These are phyloP conservation scores for Talaromyces sp. DNA, from an alignment of 2,329 filamentous ascomycete species.

Conservation along the genomic window DNA sequence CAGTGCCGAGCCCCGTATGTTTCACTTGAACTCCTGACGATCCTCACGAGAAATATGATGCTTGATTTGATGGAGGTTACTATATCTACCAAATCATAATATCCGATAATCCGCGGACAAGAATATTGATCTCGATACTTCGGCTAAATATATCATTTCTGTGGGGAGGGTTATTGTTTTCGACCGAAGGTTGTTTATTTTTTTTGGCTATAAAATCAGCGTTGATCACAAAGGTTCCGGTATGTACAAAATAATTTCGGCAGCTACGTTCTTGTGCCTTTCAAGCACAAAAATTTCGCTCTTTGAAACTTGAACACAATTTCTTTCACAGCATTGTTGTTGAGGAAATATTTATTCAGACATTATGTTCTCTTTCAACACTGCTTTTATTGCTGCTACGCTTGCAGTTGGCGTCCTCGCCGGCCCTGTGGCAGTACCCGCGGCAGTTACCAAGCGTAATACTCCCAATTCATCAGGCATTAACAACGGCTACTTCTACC, in stretches of 20 bases:
- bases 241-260: neutral
- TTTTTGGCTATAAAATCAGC: neutral
- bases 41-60: neutral
- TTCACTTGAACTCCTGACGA: neutral
- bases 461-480: neutral
- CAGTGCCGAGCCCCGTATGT: neutral
- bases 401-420: neutral
- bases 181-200: neutral
- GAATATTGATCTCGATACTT: neutral
- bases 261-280: neutral
- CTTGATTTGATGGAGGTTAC: neutral
- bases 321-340: neutral
- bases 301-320: neutral
- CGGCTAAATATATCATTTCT: constrained; percentile 1
- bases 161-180: neutral
- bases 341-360: neutral
- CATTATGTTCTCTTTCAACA: constrained; percentile 1
- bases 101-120: neutral
- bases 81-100: neutral
- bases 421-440: neutral
- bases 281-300: neutral
- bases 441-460: neutral
- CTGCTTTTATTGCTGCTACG: neutral
- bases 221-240: neutral
- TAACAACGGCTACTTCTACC: constrained; percentile 4